Evolutionary conservation across 2,329 filamentous ascomycete species (phyloP).

Genomic region (Diaporthe nobilis): DNA sequence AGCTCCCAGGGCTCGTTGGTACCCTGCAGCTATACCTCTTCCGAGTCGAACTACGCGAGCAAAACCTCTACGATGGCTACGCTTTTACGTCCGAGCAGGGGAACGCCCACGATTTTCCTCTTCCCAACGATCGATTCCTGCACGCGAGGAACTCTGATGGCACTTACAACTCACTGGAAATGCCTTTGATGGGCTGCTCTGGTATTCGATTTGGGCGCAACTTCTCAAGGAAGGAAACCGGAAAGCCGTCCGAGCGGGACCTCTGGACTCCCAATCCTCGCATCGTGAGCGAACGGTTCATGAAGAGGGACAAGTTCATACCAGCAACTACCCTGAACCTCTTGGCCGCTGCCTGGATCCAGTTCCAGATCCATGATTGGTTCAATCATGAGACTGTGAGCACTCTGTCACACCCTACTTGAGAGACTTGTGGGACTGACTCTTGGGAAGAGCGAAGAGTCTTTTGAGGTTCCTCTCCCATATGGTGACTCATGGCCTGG

Average conservation of each 20-base stretch:
- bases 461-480: slow-evolving; percentile 1
- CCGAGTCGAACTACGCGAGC: slow-evolving; percentile 57
- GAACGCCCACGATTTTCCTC: slow-evolving; percentile 42
- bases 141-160: slow-evolving; percentile 59
- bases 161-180: slow-evolving; percentile 57
- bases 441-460: neutral
- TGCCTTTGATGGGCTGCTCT: slow-evolving; percentile 59
- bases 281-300: slow-evolving; percentile 57
- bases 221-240: slow-evolving; percentile 52
- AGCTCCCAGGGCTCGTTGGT: slow-evolving; percentile 56
- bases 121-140: slow-evolving; percentile 49
- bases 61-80: slow-evolving; percentile 61
- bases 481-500: slow-evolving; percentile 7
- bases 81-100: slow-evolving; percentile 55
- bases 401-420: neutral
- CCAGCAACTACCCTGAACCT: slow-evolving; percentile 61
- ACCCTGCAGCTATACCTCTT: slow-evolving; percentile 57
- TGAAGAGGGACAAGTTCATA: slow-evolving; percentile 59
- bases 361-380: slow-evolving; percentile 63
- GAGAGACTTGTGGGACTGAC: neutral
- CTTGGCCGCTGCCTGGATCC: slow-evolving; percentile 64
- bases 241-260: slow-evolving; percentile 49
- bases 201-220: slow-evolving; percentile 62
- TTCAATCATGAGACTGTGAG: slow-evolving; percentile 50
- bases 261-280: slow-evolving; percentile 60